Evolutionary conservation across 2,329 filamentous ascomycete species (phyloP).

Genomic region (Hymenoscyphus repandus): DNA sequence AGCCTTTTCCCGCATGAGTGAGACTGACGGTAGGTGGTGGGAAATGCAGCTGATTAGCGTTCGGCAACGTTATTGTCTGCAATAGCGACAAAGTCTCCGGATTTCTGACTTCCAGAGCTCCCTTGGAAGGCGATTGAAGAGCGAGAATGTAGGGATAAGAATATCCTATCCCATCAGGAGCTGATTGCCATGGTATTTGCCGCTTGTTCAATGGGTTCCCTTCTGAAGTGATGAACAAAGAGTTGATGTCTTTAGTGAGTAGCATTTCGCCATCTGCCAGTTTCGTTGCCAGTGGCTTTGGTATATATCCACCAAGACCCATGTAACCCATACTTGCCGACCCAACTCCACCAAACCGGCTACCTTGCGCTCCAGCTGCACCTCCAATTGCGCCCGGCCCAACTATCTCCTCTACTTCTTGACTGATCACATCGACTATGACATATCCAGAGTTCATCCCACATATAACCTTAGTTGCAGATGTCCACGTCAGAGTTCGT

Average conservation of each 20-base stretch:
- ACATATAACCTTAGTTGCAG: constrained; percentile 77
- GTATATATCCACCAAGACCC: constrained; percentile 86
- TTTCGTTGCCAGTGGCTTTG: constrained; percentile 80
- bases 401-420: constrained; percentile 70
- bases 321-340: constrained; percentile 94
- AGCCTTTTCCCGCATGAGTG: constrained; percentile 94
- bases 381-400: constrained; percentile 69
- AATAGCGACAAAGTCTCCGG: constrained; percentile 86
- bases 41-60: constrained; percentile 81
- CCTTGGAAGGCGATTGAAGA: constrained; percentile 76
- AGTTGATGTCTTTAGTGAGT: constrained; percentile 97
- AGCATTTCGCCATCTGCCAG: constrained; percentile 79
- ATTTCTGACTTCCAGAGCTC: constrained; percentile 83
- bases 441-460: constrained; percentile 91
- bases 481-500: constrained; percentile 87
- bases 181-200: constrained; percentile 86
- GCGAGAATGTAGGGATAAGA: constrained; percentile 94
- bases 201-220: constrained; percentile 77
- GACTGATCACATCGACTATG: constrained; percentile 76
- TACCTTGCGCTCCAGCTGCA: constrained; percentile 44
- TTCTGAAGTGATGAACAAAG: constrained; percentile 79
- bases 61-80: constrained; percentile 77
- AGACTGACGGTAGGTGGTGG: constrained; percentile 88
- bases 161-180: constrained; percentile 88
- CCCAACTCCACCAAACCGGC: constrained; percentile 75